Evolutionary conservation across 169 alveolate genomes (phyloP).

Genomic region (Eimeria acervulina): DNA sequence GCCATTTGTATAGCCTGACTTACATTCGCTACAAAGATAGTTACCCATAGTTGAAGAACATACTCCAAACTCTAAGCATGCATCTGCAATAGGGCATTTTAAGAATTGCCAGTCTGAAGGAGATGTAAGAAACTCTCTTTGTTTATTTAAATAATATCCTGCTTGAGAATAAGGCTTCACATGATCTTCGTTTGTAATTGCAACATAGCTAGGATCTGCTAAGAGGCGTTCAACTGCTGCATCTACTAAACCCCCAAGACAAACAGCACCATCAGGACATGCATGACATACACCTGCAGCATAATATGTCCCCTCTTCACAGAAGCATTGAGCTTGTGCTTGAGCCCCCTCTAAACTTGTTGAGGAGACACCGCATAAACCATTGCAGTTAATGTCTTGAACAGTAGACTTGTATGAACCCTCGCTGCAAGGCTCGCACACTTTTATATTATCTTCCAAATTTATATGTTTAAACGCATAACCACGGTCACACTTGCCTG

Average conservation of each 20-base stretch:
- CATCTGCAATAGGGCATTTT: constrained; percentile 90
- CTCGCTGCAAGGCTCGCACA: constrained; percentile 89
- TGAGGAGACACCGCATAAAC: constrained; percentile 90
- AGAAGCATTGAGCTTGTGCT: constrained; percentile 90
- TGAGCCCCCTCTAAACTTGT: constrained; percentile 90
- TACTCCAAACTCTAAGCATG: constrained; percentile 89
- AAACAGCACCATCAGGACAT: constrained; percentile 91
- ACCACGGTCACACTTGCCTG: constrained; percentile 88
- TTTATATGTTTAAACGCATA: constrained; percentile 84
- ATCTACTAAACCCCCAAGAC: constrained; percentile 89
- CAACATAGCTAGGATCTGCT: constrained; percentile 83
- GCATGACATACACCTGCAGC: constrained; percentile 89
- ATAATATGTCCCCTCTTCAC: constrained; percentile 89
- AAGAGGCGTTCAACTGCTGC: constrained; percentile 64
- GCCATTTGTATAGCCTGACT: constrained; percentile 90
- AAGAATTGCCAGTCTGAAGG: constrained; percentile 92
- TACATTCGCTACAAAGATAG: constrained; percentile 92
- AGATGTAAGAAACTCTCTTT: constrained; percentile 84
- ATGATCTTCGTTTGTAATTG: constrained; percentile 87
- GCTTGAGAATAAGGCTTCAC: constrained; percentile 90
- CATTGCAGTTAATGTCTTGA: constrained; percentile 89
- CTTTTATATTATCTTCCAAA: constrained; percentile 59
- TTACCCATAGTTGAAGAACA: constrained; percentile 90
- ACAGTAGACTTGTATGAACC: constrained; percentile 92
- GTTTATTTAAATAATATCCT: constrained; percentile 90